Base-by-base conservation (phyloP, 257 asterid genomes). In the Handroanthus guayacan region DNA sequence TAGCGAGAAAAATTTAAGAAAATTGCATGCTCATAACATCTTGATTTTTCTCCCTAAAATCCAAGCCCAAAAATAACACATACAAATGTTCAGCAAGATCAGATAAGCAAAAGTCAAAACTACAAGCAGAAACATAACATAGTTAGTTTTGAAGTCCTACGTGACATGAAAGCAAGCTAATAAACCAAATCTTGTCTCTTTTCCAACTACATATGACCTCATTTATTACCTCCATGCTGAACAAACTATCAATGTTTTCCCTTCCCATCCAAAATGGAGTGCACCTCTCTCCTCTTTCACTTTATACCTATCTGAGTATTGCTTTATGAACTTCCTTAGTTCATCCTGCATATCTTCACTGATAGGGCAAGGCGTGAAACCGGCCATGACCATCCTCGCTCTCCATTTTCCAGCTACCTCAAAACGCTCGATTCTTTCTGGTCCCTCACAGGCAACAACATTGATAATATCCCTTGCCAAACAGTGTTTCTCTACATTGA, bases 401-500 rank as follows among this genome's bases (percentile, higher is more conserved):
- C 94, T 88, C 99, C 98, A 95, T 75, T 95, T 95, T 55, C 99
- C 98, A 6, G 98, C 94, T 62, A 92, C 97, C 54, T 95, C 98
- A 38, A 92, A 95, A 8, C 97, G 87, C 77, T 95, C 99, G 8
- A 92, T 92, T 56, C 98, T 87, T 44, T 95, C 98, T 76, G 85
- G 93, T 62, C 98, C 98, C 80, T 92, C 99, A 52, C 99, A 95
- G 0, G 99, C 98, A 37, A 95, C 89, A 13, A 89, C 84, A 43
- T 95, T 95, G n/a, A 95, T 86, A 18, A 95, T 92, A 79, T 95
- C 98, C 14, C 98, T 89, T 2, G 99, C 99, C 74, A 95, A 81
- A 51, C 99, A 95, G 56, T 95, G 99, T 77, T 87, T 88, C 89
- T 92, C 97, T 38, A 92, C 97, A 10, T 92, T 95, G 78, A 95